Evolutionary conservation across 2,329 filamentous ascomycete genomes (phyloP), one percentile per base, ranked within the genome.

Genomic region (Penicillium brasilianum): DNA sequence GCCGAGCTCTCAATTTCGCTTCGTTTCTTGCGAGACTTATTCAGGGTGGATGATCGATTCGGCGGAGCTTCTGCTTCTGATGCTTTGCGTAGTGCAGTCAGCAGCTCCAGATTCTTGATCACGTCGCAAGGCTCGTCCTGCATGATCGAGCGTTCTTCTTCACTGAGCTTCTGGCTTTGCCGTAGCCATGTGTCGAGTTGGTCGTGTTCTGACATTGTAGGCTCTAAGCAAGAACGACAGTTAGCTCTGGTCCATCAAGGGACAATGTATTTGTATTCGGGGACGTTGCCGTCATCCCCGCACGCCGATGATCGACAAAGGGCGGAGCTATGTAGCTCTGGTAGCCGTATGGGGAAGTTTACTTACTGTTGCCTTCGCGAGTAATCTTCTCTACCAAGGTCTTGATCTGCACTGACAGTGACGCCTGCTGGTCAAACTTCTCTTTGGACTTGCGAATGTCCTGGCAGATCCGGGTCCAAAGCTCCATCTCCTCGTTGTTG

Each of bases 71-170:
- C 81, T 14, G 79, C 78, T 65, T 83, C 81, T 22, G 77, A 81
- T 28, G 79, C 79, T 39, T 79, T 77, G 51, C 81, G 79, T n/a
- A 83, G 74, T 14, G 81, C 81, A 22, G 77, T 81, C 51, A 83
- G 72, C 52, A 83, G 77, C 34, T 78, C 80, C 54, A 83, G 63
- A 60, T 82, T 83, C 65, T 81, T 83, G 68, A 82, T 79, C 56
- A 83, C 80, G 66, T 82, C 81, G 59, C 80, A 80, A 14, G 81
- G 81, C 59, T 83, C 80, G 53, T 82, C 78, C 59, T 75, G 75
- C 36, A 82, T 75, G 36, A 83, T 81, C 20, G 78, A 76, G 63
- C 77, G 77, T 65, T 83, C 81, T 46, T 82, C 79, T 61, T 83
- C 81, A 52, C 80, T 78, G 44, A 82, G 73, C 64, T 80, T 81